Base-by-base conservation (phyloP, 1,139 yeast genomes). In the Arxiozyma heterogenica region DNA sequence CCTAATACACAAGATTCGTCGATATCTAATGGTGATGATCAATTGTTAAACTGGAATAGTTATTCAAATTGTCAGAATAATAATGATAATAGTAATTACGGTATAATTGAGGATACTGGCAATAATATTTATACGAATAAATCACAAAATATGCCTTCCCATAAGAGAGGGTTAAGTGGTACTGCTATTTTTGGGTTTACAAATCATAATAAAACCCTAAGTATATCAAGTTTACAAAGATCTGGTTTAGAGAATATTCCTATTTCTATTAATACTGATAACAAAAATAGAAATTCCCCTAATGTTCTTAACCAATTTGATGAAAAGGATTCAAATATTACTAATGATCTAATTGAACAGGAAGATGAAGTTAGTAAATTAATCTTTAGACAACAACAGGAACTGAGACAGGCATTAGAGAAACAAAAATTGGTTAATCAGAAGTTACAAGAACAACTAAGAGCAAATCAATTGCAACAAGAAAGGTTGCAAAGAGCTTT, bases 121-220 rank as follows among this genome's bases (percentile, higher is more conserved):
- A 51, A 43, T 51, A 43, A 50, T 47, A 48, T 17, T 25, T 18
- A 20, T 6, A 30, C 15, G 20, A 25, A 12, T 15, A 20, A 41
- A 25, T 41, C 27, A 12, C 52, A 50, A 43, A 50, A 50, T 25
- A 46, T 30, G 47, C 41, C 47, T 12, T 47, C 45, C 41, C 75
- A 71, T 58, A 65, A 66, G 55, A 68, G 72, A 51, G 69, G 69
- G 12, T 66, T 69, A 27, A 79, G 84, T 68, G 86, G 86, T 9
- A 81, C 86, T 1, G 85, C 85, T 8, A 82, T 81, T 43, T 82
- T 82, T 64, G 86, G 86, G 0, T 81, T 78, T 59, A 69, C 74
- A 2, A 79, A 76, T 52, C 86, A 82, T 64, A 78, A 75, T 58
- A 73, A 79, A 53, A 81, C 76, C 38, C 64, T 81, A 49, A 67